phyloP scores from a whole-genome alignment of 805 yeast species.

The Schwanniomyces sp. region DNA sequence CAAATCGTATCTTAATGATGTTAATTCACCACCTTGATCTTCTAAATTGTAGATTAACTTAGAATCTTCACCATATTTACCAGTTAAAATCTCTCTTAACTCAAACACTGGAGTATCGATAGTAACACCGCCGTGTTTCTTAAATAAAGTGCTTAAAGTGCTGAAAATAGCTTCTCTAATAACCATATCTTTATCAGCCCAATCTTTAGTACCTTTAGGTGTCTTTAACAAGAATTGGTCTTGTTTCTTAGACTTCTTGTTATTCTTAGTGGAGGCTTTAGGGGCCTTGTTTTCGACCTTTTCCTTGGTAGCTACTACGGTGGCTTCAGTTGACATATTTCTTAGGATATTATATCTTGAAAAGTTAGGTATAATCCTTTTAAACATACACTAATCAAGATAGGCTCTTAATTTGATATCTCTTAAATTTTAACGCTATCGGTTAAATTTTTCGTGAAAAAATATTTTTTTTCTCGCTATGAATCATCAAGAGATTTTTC shows the following conservation, averaged over 20 bases:
- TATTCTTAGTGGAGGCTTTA: conserved; percentile 13
- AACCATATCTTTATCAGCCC: conserved; percentile 98
- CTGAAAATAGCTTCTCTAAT: conserved; percentile 85
- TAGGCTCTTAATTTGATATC: neutral
- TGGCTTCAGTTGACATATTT: conserved; percentile 15
- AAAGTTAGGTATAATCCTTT: conserved; percentile 7
- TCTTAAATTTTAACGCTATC: neutral
- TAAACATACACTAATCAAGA: conserved; percentile 13
- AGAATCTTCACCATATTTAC: conserved; percentile 98
- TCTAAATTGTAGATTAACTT: conserved; percentile 93
- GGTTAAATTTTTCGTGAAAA: neutral
- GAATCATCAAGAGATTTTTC: neutral
- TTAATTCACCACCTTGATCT: conserved; percentile 98
- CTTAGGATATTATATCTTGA: conserved; percentile 6
- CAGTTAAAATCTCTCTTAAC: conserved; percentile 89
- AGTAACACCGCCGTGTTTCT: conserved; percentile 97
- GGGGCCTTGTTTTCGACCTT: conserved; percentile 1
- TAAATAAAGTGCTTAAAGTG: conserved; percentile 71
- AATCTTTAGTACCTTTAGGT: conserved; percentile 96
- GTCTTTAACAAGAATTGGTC: conserved; percentile 81
- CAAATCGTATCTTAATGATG: conserved; percentile 92
- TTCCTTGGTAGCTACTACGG: conserved; percentile 4
- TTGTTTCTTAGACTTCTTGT: conserved; percentile 38
- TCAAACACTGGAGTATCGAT: conserved; percentile 99
- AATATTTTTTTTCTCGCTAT: neutral